Conservation (phyloP, 2,329 filamentous ascomycete genomes). For the Cercospora nicotianae region DNA sequence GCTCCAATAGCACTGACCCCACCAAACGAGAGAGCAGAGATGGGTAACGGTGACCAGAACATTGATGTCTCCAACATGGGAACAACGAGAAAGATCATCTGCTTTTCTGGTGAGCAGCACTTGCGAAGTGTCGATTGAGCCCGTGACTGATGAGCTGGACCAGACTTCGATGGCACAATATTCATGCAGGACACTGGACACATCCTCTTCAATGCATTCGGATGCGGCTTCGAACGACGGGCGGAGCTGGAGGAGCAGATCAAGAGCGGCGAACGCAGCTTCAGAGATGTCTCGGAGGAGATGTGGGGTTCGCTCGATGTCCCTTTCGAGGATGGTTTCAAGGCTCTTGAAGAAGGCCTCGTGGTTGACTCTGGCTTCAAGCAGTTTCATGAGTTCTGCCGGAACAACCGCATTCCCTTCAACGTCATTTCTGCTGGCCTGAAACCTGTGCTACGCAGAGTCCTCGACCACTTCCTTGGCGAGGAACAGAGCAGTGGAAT, state of each 20-base stretch:
- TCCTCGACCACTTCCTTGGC: constrained; percentile 65
- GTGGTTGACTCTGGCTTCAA: constrained; percentile 65
- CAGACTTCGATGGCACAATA: constrained; percentile 72
- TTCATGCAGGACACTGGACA: constrained; percentile 66
- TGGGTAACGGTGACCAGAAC: constrained; percentile 8
- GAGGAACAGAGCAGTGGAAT: constrained; percentile 60
- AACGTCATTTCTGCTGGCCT: constrained; percentile 69
- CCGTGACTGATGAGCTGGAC: neutral
- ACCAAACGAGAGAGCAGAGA: constrained; percentile 32
- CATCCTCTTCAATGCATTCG: constrained; percentile 65
- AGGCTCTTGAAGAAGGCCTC: constrained; percentile 61
- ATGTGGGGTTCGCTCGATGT: constrained; percentile 69
- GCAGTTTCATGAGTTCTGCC: constrained; percentile 64
- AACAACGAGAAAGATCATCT: constrained; percentile 58
- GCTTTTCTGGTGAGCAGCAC: constrained; percentile 53
- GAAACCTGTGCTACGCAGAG: constrained; percentile 62
- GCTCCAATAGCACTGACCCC: constrained; percentile 34
- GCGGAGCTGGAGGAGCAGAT: constrained; percentile 63
- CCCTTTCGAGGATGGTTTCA: constrained; percentile 67
- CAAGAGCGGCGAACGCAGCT: constrained; percentile 63
- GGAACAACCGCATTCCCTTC: constrained; percentile 64
- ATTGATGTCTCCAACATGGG: constrained; percentile 32
- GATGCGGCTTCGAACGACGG: constrained; percentile 60
- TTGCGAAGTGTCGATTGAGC: constrained; percentile 16
- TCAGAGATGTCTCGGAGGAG: constrained; percentile 69